These are phyloP conservation scores for Setaria viridis DNA, from an alignment of 202 grass and related monocot species.

Conservation along the genomic window DNA sequence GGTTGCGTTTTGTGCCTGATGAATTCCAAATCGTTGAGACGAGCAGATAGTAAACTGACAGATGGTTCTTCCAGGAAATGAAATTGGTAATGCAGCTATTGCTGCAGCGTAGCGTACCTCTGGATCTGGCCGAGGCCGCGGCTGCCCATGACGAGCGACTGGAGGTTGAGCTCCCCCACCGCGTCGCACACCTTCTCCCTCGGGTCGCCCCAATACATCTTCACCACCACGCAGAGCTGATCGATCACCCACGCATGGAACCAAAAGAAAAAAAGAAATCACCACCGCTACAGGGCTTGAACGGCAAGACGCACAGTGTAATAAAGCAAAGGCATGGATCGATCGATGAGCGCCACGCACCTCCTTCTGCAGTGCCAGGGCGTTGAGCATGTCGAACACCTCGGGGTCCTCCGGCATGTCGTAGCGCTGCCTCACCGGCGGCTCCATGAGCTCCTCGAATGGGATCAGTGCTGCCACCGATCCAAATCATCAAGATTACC, in stretches of 20 bases:
- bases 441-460: constrained; percentile 64
- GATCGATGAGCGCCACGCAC: neutral
- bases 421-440: constrained; percentile 72
- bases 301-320: neutral
- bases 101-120: constrained; percentile 44
- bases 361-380: constrained; percentile 65
- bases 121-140: constrained; percentile 73
- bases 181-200: constrained; percentile 87
- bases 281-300: neutral
- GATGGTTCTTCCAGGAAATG: neutral
- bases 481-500: neutral
- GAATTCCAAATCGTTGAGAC: neutral
- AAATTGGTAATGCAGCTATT: neutral
- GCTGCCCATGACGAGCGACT: constrained; percentile 75
- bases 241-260: neutral
- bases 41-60: neutral
- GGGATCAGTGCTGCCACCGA: constrained; percentile 68
- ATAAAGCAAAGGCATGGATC: neutral
- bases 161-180: constrained; percentile 55
- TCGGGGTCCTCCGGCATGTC: constrained; percentile 60
- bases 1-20: neutral
- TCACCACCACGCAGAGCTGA: constrained; percentile 64
- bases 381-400: constrained; percentile 71
- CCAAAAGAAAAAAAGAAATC: neutral
- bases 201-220: constrained; percentile 82